Evolutionary conservation across 306 rosid species (phyloP), one percentile per base, ranked within the genome.

Genomic region (Alnus glutinosa): DNA sequence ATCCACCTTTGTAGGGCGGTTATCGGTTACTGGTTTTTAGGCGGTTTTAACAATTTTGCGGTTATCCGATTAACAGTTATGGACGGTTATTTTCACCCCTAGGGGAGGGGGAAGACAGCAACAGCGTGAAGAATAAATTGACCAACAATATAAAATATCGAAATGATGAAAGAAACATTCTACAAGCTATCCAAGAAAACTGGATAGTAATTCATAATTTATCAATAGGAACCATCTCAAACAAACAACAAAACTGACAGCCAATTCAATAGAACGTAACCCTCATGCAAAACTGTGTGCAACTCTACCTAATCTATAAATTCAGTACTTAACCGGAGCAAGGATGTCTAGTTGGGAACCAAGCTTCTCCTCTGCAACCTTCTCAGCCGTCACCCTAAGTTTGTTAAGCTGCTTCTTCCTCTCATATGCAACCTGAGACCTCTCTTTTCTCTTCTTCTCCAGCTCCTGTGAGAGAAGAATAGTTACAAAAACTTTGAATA

Each of bases 391-490:
- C 55, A 42, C 55, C 83, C 80, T 74, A 10, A 90, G 83, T 57
- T 90, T 88, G 39, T 7, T 59, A 23, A 90, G 89, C 34, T 80
- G 91, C 84, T 87, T 90, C 89, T 85, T 90, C 79, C 86, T 87
- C 78, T 90, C 92, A n/a, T 87, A 88, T 15, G 52, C 69, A 75
- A 85, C 15, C 34, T 76, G 82, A n/a, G 91, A 51, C 23, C 76
- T 85, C 57, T 90, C 89, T 70, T 90, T 90, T 48, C 95, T 84
- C 95, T 90, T 90, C 80, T 85, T 80, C 62, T 90, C 95, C 16
- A 90, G 81, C 49, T 89, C 91, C 91, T 88, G 89, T 46, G 32
- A 48, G 1, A 11, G 57, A 19, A 76, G 28, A 71, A 37, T 52
- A 59, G 39, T 57, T 19, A 68, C 67, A 77, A 42, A 54, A 73